Evolutionary conservation across 192 early-diverging fungal genomes (phyloP), one percentile per base, ranked within the genome.

Genomic region (Entophlyctis luteolus): DNA sequence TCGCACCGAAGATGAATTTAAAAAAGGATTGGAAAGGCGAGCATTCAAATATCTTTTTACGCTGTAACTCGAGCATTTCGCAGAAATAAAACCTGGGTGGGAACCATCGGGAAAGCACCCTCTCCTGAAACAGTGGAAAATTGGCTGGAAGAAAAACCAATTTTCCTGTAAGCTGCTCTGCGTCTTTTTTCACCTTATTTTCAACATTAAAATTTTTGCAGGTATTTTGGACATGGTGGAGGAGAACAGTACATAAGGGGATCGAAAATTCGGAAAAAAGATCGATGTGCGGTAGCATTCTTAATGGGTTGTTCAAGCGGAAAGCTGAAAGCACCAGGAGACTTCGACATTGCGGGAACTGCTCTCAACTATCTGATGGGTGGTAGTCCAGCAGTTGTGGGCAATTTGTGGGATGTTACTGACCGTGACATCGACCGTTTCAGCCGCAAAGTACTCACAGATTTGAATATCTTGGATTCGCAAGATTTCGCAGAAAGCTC

Each of bases 361-460:
- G 85, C 89, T 0, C 63, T 92, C 20, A 86, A 93, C 68, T 99
- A 95, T 68, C 52, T 99, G 25, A 71, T 94, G 35, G 92, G 79
- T 23, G 92, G 93, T 28, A 87, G 90, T 65, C 91, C 90, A 3
- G 81, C 92, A 0, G 68, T 99, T 0, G 89, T 95, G 2, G 93
- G 90, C 22, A 99, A 96, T 56, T 77, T 99, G 25, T 99, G 97
- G 97, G 97, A 99, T 74, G 93, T 99, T 4, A 97, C 95, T 1
- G 97, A 99, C 73, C 81, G 86, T 65, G 94, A 96, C 70, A 90
- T 99, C 66, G 97, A 99, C 72, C 83, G 88, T 12, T 93, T 95
- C 62, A 89, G 89, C 1, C 83, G 84, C 25, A 68, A 75, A 0
- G 45, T 94, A 75, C n/a, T n/a, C n/a, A n/a, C n/a, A n/a, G n/a